Conservation (phyloP, 2,329 filamentous ascomycete species). For the Cladosporium cucumerinum region DNA sequence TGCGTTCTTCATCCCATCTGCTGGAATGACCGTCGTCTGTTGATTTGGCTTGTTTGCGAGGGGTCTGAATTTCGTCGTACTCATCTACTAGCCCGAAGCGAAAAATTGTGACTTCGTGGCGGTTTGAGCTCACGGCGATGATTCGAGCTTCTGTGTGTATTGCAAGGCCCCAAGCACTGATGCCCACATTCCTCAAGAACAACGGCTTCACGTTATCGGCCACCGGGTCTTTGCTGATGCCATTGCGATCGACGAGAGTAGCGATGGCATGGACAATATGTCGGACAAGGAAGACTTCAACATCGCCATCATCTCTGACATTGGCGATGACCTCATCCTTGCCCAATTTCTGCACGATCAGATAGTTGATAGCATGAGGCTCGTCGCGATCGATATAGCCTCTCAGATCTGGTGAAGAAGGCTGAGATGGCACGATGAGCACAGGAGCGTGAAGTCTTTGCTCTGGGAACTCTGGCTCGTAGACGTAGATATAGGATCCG, state of each 20-base stretch:
- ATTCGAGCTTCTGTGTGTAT: slow-evolving; percentile 77
- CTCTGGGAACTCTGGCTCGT: slow-evolving; percentile 43
- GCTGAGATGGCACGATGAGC: slow-evolving; percentile 40
- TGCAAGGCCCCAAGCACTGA: slow-evolving; percentile 84
- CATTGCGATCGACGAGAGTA: slow-evolving; percentile 18
- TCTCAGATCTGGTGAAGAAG: slow-evolving; percentile 30
- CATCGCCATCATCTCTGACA: slow-evolving; percentile 57
- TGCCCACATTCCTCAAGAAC: slow-evolving; percentile 71
- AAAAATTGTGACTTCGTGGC: slow-evolving; percentile 55
- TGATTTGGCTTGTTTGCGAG: not conserved
- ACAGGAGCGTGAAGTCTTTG: slow-evolving; percentile 39
- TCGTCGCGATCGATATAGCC: slow-evolving; percentile 37
- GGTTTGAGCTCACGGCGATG: slow-evolving; percentile 82
- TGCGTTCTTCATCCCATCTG: not conserved
- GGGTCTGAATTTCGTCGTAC: not conserved
- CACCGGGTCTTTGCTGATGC: not conserved
- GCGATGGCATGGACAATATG: slow-evolving; percentile 35
- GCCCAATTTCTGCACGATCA: slow-evolving; percentile 45
- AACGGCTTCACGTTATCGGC: slow-evolving; percentile 52
- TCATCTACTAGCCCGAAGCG: slow-evolving; percentile 53
- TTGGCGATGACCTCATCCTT: slow-evolving; percentile 49
- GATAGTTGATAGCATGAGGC: slow-evolving; percentile 45
- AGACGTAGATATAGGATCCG: slow-evolving; percentile 40
- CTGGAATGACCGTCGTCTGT: not conserved
- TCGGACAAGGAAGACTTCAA: slow-evolving; percentile 42